A percentile compares a stretch with the other conserved stretches of the same genome.
These are phyloP conservation scores for Sarcocystis neurona DNA, from an alignment of 169 alveolate species.

Conservation along the genomic window DNA sequence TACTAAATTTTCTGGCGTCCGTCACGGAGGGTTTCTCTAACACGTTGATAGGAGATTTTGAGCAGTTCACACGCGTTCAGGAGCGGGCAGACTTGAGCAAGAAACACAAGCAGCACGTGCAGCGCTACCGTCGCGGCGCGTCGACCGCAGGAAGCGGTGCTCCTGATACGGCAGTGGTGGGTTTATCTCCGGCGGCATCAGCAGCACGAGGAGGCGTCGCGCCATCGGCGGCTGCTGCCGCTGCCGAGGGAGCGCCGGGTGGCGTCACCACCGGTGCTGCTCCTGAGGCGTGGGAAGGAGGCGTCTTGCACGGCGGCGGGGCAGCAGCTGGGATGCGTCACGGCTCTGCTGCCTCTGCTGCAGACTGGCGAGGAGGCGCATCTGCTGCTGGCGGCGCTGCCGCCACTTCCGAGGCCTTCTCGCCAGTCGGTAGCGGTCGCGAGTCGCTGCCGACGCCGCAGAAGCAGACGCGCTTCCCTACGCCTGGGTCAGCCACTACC, in stretches of 20 bases:
- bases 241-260: background rate
- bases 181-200: background rate
- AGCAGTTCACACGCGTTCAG: conserved; percentile 84
- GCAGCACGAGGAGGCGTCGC: conserved; percentile 1
- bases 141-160: conserved; percentile 1
- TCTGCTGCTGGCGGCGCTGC: too few relatives aligned
- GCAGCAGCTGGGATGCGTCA: background rate
- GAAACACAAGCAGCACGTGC: conserved; percentile 41
- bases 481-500: background rate
- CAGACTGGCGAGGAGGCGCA: too few relatives aligned
- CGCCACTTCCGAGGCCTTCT: too few relatives aligned
- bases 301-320: background rate
- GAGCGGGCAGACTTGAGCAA: conserved; percentile 76
- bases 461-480: background rate
- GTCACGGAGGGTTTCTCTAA: conserved; percentile 89
- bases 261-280: background rate
- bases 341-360: background rate
- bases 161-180: background rate
- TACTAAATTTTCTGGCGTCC: conserved; percentile 82
- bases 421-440: too few relatives aligned
- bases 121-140: too few relatives aligned
- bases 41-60: conserved; percentile 88
- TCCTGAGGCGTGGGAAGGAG: background rate
- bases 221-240: too few relatives aligned
- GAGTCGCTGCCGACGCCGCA: background rate